Conservation (phyloP, 306 rosid genomes). For the Acacia crassicarpa region DNA sequence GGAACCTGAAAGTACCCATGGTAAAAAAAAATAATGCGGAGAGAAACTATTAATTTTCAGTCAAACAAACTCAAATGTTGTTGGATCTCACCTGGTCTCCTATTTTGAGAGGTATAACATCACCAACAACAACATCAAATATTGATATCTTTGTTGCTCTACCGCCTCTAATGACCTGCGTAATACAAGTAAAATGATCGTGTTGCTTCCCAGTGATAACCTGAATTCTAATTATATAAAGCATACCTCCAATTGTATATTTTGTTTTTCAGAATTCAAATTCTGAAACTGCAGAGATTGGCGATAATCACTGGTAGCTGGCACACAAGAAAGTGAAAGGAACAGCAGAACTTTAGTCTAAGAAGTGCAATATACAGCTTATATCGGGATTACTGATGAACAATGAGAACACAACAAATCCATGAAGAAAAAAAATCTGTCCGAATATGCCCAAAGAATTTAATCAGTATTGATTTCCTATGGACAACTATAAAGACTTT, state of each 20-base stretch:
- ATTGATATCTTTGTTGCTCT: conserved; percentile 54
- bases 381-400: neutral
- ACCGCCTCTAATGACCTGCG: conserved; percentile 67
- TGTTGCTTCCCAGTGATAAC: neutral
- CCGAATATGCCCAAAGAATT: neutral
- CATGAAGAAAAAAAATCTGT: neutral
- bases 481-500: neutral
- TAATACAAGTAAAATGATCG: neutral
- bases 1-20: conserved; percentile 46
- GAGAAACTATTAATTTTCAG: neutral
- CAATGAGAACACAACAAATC: neutral
- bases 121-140: conserved; percentile 70
- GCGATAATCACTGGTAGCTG: conserved; percentile 22
- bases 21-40: neutral
- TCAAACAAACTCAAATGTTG: conserved; percentile 15
- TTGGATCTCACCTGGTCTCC: conserved; percentile 62
- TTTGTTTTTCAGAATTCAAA: conserved; percentile 12
- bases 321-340: neutral
- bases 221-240: neutral
- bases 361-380: neutral
- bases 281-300: conserved; percentile 17
- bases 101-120: conserved; percentile 36
- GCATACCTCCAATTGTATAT: conserved; percentile 21
- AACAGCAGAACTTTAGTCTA: neutral
- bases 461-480: neutral